Base-by-base conservation (phyloP, 106 monocot genomes). In the Iris macrosiphon region DNA sequence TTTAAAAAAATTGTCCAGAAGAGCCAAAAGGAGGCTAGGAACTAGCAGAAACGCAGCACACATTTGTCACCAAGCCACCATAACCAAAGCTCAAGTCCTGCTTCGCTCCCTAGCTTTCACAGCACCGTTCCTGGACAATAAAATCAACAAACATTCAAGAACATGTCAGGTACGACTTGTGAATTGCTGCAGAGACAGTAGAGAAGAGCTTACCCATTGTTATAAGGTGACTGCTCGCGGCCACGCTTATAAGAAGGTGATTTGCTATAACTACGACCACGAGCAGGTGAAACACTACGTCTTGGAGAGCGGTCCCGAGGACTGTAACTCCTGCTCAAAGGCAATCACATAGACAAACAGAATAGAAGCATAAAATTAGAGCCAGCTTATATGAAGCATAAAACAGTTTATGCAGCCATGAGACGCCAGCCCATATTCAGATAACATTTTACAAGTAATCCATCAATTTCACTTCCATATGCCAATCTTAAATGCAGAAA, bases 231-330 rank as follows among this genome's bases (percentile, higher is more conserved):
- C 35, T 57, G 84, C 53, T 71, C 80, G 29, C 68, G 80, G 19
- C 42, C 69, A 45, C 72, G 68, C 20, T 61, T 31, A 54, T 71
- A 72, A 8, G 68, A 61, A 54, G 92, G 92, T 45, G 87, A 93
- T 39, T 57, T 87, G 70, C 87, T 92, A 47, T 80, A 70, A 58
- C 87, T 93, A 38, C 80, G 78, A 4, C 72, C 64, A 21, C 73
- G 82, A 30, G 71, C 74, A n/a, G n/a, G n/a, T 7, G 88, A 87
- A 58, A 72, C 76, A 10, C 60, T 49, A 3, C 52, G 50, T 33
- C 61, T 60, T 16, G 69, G 69, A 31, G 60, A 60, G 9, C 45
- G 43, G 3, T 60, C 45, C 0, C 60, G 60, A 45, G 60, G 60
- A 17, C 60, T 60, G 31, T 20, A 19, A 14, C 60, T 60, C 60